Evolutionary conservation across 1,139 yeast species (phyloP).

Genomic region (Kodamaea alishanica): DNA sequence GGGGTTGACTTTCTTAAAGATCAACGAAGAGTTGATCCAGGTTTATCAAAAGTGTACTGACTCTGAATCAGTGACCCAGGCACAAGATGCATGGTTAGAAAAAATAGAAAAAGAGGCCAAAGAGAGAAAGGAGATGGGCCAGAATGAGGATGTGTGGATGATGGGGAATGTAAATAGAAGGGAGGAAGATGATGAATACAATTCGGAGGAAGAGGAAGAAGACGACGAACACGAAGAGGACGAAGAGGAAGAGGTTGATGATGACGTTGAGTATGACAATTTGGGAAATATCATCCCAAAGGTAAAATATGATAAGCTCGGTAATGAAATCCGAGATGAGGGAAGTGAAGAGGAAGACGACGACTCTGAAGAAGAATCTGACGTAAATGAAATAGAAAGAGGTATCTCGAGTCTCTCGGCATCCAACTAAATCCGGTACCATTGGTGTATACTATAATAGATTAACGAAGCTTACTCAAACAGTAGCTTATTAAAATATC

Average conservation of each 20-base stretch:
- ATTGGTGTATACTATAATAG: no score
- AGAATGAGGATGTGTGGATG: slow-evolving; percentile 68
- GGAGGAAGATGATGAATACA: slow-evolving; percentile 8
- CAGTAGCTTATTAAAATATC: no score
- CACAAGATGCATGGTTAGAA: slow-evolving; percentile 74
- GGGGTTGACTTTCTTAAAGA: slow-evolving; percentile 83
- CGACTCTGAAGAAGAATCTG: slow-evolving; percentile 5
- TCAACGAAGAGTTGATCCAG: slow-evolving; percentile 74
- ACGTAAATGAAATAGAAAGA: not conserved
- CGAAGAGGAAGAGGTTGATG: slow-evolving; percentile 9
- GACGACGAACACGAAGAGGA: slow-evolving; percentile 10
- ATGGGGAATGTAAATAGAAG: slow-evolving; percentile 70
- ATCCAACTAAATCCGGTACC: not conserved
- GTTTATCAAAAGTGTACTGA: slow-evolving; percentile 80
- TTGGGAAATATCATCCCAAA: slow-evolving; percentile 14
- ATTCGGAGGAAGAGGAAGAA: slow-evolving; percentile 10
- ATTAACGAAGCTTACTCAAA: no score
- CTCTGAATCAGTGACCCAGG: slow-evolving; percentile 64
- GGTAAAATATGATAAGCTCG: slow-evolving; percentile 13
- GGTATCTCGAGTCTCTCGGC: slow-evolving; percentile 5
- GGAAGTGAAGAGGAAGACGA: slow-evolving; percentile 3
- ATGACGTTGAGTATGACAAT: slow-evolving; percentile 13
- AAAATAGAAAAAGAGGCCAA: slow-evolving; percentile 64
- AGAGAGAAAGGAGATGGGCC: slow-evolving; percentile 54
- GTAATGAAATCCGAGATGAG: slow-evolving; percentile 10